Conservation (phyloP, 192 early-diverging fungal genomes). For the Coemansia sp. region DNA sequence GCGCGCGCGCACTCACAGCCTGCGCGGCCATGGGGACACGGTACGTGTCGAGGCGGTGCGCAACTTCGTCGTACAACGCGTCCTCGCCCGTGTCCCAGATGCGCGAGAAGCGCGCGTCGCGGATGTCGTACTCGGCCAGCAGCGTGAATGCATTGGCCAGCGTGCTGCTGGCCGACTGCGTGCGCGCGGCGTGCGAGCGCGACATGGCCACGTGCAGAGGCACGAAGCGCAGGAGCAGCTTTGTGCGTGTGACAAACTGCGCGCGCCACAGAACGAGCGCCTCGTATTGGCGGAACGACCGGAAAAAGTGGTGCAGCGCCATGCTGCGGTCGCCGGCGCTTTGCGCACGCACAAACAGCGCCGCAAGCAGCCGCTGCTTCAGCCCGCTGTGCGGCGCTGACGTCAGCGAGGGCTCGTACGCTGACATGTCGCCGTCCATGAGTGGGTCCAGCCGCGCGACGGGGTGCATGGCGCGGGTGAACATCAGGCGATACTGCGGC, state of each 20-base stretch:
- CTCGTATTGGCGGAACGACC: constrained; percentile 48
- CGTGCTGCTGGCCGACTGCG: constrained; percentile 20
- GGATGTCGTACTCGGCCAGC: constrained; percentile 46
- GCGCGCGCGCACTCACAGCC: constrained; percentile 7
- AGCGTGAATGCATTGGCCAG: constrained; percentile 36
- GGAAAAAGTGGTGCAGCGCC: constrained; percentile 38
- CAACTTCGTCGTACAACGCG: constrained; percentile 10
- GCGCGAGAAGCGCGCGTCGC: constrained; percentile 15
- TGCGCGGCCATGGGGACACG: constrained; percentile 33
- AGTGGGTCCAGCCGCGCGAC: constrained; percentile 24
- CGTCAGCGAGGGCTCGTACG: constrained; percentile 39
- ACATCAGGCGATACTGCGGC: constrained; percentile 39
- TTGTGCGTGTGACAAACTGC: constrained; percentile 27
- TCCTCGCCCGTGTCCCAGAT: constrained; percentile 41
- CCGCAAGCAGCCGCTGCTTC: constrained; percentile 43
- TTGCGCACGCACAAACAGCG: constrained; percentile 35
- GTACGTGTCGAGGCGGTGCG: constrained; percentile 29
- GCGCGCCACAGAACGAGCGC: constrained; percentile 49
- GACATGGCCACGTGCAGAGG: constrained; percentile 44
- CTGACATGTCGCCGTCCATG: constrained; percentile 24
- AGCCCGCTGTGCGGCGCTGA: constrained; percentile 40
- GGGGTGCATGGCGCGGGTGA: constrained; percentile 36
- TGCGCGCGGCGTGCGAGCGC: constrained; percentile 26
- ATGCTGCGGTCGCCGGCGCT: constrained; percentile 1
- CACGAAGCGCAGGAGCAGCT: constrained; percentile 47